A percentile compares a stretch with the other conserved stretches of the same genome.
Conservation (phyloP, 2,329 filamentous ascomycete species). For the Fusarium drepaniforme region DNA sequence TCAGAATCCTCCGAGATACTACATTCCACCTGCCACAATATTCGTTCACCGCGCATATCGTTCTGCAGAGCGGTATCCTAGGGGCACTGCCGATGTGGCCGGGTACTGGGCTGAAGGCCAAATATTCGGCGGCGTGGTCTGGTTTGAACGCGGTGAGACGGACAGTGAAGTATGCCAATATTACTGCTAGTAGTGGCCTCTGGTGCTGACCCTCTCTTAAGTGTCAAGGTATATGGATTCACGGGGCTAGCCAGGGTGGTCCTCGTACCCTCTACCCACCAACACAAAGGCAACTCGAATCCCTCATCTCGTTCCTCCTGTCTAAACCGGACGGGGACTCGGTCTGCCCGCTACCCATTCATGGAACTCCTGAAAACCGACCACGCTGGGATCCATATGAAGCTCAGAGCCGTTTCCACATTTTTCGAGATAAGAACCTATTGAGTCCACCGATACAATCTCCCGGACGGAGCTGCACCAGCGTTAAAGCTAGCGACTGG, state of each 20-base stretch:
- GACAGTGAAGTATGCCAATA: constrained; percentile 4
- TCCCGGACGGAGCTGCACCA: neutral
- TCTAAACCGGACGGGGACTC: fast-evolving
- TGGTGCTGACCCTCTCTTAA: neutral
- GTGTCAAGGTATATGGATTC: constrained; percentile 27
- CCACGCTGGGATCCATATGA: constrained; percentile 27
- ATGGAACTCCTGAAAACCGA: constrained; percentile 8
- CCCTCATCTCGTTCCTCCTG: constrained; percentile 5
- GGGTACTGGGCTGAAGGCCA: constrained; percentile 29
- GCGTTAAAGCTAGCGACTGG: constrained; percentile 6
- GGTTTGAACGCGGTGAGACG: constrained; percentile 22
- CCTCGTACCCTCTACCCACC: constrained; percentile 25
- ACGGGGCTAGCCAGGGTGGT: neutral
- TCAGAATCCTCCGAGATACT: neutral
- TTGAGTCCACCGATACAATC: neutral
- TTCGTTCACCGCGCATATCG: constrained; percentile 18
- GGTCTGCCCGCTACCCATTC: constrained; percentile 14
- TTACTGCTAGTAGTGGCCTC: neutral
- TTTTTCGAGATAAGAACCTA: constrained; percentile 28
- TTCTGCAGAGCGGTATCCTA: constrained; percentile 18
- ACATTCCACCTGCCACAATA: neutral
- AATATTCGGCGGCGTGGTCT: constrained; percentile 16
- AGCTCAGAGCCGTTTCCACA: constrained; percentile 16
- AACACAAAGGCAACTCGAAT: constrained; percentile 12
- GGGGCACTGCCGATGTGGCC: constrained; percentile 6